These are phyloP conservation scores for Paramecium tetraurelia DNA, from an alignment of 73 alveolate species.

Conservation along the genomic window DNA sequence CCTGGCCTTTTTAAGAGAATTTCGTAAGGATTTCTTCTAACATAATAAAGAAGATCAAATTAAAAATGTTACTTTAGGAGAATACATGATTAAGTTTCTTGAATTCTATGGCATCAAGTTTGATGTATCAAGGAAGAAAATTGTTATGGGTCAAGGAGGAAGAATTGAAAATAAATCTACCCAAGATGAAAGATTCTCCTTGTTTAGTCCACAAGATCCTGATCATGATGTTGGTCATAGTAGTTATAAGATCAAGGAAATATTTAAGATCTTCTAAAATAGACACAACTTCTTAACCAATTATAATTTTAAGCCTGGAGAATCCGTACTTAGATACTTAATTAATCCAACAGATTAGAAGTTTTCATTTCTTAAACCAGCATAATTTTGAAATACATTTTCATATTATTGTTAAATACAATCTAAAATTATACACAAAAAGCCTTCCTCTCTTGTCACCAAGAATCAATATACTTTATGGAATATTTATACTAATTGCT, in stretches of 20 bases:
- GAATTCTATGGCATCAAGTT: slow-evolving; percentile 86
- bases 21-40: slow-evolving; percentile 52
- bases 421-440: background rate
- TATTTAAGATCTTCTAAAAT: slow-evolving; percentile 66
- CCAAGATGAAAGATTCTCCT: slow-evolving; percentile 61
- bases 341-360: slow-evolving; percentile 52
- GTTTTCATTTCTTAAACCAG: slow-evolving; percentile 40
- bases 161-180: slow-evolving; percentile 59
- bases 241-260: slow-evolving; percentile 71
- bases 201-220: slow-evolving; percentile 71
- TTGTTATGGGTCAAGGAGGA: slow-evolving; percentile 87
- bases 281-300: slow-evolving; percentile 55
- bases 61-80: slow-evolving; percentile 77
- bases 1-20: slow-evolving; percentile 70
- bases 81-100: slow-evolving; percentile 82
- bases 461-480: background rate
- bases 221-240: slow-evolving; percentile 76
- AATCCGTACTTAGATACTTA: slow-evolving; percentile 41
- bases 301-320: slow-evolving; percentile 52
- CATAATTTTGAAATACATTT: background rate
- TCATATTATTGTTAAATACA: background rate
- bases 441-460: background rate
- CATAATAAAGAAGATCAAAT: slow-evolving; percentile 65
- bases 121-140: slow-evolving; percentile 84
- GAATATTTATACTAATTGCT: background rate